These are phyloP conservation scores for Carallia pectinifolia DNA, from an alignment of 345 rosid genomes.

Conservation along the genomic window DNA sequence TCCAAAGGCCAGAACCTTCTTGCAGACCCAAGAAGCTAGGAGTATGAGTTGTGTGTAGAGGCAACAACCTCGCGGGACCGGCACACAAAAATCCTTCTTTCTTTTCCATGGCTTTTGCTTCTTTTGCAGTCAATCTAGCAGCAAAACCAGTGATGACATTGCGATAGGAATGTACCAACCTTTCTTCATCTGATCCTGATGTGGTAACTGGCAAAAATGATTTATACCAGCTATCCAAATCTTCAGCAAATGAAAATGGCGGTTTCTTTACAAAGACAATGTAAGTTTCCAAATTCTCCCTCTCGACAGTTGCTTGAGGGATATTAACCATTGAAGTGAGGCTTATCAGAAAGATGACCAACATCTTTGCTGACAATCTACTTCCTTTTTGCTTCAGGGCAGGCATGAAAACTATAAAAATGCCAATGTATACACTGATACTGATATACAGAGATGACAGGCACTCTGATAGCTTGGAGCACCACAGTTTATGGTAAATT, in stretches of 20 bases:
- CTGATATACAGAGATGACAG: too few relatives aligned
- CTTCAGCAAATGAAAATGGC: slow-evolving; percentile 7
- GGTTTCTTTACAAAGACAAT: slow-evolving; percentile 30
- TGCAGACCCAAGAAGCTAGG: slow-evolving; percentile 21
- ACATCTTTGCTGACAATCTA: neutral
- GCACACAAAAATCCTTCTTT: slow-evolving; percentile 31
- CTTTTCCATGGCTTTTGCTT: slow-evolving; percentile 24
- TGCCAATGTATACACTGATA: too few relatives aligned
- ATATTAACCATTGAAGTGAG: neutral
- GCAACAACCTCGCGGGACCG: slow-evolving; percentile 16
- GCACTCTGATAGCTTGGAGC: too few relatives aligned
- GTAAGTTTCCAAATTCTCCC: slow-evolving; percentile 23
- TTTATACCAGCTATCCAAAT: slow-evolving; percentile 26
- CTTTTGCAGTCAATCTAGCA: slow-evolving; percentile 23
- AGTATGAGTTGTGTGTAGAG: slow-evolving; percentile 21
- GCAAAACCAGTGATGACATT: slow-evolving; percentile 34
- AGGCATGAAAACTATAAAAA: too few relatives aligned
- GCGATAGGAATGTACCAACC: slow-evolving; percentile 27
- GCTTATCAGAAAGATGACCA: neutral
- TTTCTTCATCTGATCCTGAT: slow-evolving; percentile 10
- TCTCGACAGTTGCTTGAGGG: neutral
- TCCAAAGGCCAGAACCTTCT: slow-evolving; percentile 15
- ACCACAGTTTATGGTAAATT: too few relatives aligned
- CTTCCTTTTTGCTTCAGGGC: neutral
- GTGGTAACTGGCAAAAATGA: slow-evolving; percentile 32